phyloP scores from a whole-genome alignment of 78 protist genomes.

The Neovahlkampfia damariscottae region DNA sequence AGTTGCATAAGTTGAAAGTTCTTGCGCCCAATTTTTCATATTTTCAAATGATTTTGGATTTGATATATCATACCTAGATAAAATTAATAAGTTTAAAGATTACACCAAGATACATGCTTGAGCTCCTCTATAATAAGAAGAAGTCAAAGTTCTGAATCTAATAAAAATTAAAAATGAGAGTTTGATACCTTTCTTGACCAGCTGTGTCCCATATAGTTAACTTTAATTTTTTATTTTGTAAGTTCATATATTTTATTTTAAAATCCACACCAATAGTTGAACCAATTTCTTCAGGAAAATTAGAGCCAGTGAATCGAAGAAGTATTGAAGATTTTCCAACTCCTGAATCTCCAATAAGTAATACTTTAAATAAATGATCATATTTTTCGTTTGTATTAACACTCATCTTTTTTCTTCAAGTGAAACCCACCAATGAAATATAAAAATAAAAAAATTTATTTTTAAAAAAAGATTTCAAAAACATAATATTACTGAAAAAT shows the following conservation, averaged over 20 bases:
- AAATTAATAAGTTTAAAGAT: no score
- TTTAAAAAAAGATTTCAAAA: no score
- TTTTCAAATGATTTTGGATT: conserved; percentile 48
- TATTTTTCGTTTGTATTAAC: no score
- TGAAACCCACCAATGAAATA: no score
- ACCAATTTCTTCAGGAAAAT: conserved; percentile 77
- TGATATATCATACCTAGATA: conserved; percentile 93
- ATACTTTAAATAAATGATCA: conserved; percentile 7
- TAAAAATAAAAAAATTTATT: no score
- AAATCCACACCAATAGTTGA: conserved; percentile 81
- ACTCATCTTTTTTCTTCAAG: no score
- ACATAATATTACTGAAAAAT: no score
- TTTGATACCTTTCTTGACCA: conserved; percentile 68
- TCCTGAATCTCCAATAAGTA: conserved; percentile 23
- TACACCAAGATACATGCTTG: conserved; percentile 92
- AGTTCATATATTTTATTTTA: conserved; percentile 49
- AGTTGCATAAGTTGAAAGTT: conserved; percentile 8
- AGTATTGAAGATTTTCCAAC: conserved; percentile 71
- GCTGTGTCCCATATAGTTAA: conserved; percentile 81
- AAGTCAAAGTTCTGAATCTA: conserved; percentile 75
- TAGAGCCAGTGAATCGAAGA: conserved; percentile 85
- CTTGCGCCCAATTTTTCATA: conserved; percentile 9
- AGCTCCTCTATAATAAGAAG: conserved; percentile 96
- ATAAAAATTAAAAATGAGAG: conserved; percentile 47
- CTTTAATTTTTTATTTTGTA: conserved; percentile 41